phyloP scores from a whole-genome alignment of 148 eudicot genomes.

The Gaultheria prostrata region DNA sequence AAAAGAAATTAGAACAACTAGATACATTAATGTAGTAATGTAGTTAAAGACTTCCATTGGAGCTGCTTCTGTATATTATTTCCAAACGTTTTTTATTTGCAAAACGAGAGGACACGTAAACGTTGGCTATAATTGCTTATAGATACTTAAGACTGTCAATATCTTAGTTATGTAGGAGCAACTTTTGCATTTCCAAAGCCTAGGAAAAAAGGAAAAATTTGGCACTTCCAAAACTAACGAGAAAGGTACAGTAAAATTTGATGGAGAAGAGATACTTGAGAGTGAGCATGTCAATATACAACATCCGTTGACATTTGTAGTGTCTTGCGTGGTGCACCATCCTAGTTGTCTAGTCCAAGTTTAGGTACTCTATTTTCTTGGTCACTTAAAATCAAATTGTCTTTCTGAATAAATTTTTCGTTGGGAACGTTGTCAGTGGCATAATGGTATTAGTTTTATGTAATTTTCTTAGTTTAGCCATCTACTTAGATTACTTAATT shows the following conservation, averaged over 20 bases:
- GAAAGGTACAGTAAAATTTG: not conserved
- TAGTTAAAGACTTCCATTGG: not conserved
- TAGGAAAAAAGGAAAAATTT: too few relatives aligned
- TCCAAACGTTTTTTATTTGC: not conserved
- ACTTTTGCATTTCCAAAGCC: not conserved
- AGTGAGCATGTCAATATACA: not conserved
- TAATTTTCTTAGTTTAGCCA: not conserved
- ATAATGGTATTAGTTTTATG: too few relatives aligned
- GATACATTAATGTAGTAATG: not conserved
- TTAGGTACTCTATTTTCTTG: not conserved
- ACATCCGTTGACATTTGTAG: not conserved
- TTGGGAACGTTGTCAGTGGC: not conserved
- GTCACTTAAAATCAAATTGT: not conserved
- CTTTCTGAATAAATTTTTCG: not conserved
- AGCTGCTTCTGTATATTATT: not conserved
- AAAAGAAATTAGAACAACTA: not conserved
- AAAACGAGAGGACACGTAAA: too few relatives aligned
- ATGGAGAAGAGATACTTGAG: not conserved
- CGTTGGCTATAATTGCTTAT: too few relatives aligned
- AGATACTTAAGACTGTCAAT: not conserved
- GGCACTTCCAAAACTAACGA: too few relatives aligned
- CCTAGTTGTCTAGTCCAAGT: not conserved
- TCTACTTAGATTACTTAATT: not conserved
- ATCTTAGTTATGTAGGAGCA: too few relatives aligned
- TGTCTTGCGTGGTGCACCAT: not conserved